These are phyloP conservation scores for Mycena crocata DNA, from an alignment of 768 basidiomycete species.

Conservation along the genomic window DNA sequence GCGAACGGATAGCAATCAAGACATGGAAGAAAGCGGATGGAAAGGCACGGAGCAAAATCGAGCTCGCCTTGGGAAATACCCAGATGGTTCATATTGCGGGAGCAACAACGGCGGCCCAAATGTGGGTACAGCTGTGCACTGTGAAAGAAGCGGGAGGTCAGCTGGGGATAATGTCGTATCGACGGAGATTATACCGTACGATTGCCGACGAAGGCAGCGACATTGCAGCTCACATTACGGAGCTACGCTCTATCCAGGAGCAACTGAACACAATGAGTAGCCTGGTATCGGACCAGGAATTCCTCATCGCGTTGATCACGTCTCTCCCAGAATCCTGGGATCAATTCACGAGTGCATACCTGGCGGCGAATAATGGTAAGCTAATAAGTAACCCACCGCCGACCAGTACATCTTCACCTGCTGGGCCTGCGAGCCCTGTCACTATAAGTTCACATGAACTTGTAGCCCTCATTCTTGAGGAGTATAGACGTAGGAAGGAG, in stretches of 20 bases:
- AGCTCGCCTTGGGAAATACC: slow-evolving; percentile 17
- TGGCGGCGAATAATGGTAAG: slow-evolving; percentile 16
- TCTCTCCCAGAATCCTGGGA: too few relatives aligned
- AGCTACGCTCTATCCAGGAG: slow-evolving; percentile 12
- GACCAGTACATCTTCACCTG: not conserved
- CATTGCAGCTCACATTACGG: slow-evolving; percentile 15
- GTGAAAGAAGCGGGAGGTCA: slow-evolving; percentile 17
- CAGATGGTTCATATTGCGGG: slow-evolving; percentile 25
- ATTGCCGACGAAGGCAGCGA: slow-evolving; percentile 14
- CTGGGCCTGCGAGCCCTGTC: slow-evolving; percentile 5
- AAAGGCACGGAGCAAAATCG: slow-evolving; percentile 23
- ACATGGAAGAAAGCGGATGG: slow-evolving; percentile 17
- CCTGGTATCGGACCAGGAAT: slow-evolving; percentile 21
- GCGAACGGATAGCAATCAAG: not conserved
- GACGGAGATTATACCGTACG: slow-evolving; percentile 16
- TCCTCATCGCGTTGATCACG: slow-evolving; percentile 19
- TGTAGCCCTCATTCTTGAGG: slow-evolving; percentile 24
- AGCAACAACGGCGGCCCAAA: slow-evolving; percentile 7
- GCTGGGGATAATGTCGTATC: slow-evolving; percentile 16
- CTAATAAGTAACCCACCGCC: not conserved
- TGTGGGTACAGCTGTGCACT: slow-evolving; percentile 14
- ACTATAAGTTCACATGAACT: slow-evolving; percentile 15
- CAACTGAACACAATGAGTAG: slow-evolving; percentile 20
- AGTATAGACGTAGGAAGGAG: slow-evolving; percentile 20
- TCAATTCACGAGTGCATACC: slow-evolving; percentile 17